These are phyloP conservation scores for Psilocybe azurescens DNA, from an alignment of 768 basidiomycete genomes.

Conservation along the genomic window DNA sequence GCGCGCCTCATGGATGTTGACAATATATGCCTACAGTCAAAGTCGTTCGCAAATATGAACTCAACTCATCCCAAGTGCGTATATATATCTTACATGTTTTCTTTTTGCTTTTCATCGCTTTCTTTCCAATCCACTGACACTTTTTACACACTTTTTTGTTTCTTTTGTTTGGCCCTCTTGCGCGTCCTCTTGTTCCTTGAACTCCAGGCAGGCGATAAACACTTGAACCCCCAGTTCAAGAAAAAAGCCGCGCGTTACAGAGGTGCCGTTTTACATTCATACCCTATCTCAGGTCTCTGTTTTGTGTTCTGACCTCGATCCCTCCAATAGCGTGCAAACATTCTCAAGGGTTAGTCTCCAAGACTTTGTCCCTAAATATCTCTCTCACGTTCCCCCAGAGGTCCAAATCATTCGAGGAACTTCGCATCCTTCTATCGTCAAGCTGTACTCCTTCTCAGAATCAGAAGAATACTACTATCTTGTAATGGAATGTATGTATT, in stretches of 20 bases:
- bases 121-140: slow-evolving; percentile 27
- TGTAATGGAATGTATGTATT: slow-evolving; percentile 82
- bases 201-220: slow-evolving; percentile 84
- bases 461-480: slow-evolving; percentile 94
- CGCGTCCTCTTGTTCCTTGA: slow-evolving; percentile 33
- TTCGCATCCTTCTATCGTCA: slow-evolving; percentile 91
- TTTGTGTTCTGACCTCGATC: slow-evolving; percentile 34
- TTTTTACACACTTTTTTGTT: slow-evolving; percentile 26
- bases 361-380: not conserved
- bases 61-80: slow-evolving; percentile 90
- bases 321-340: slow-evolving; percentile 84
- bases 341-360: slow-evolving; percentile 78
- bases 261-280: slow-evolving; percentile 67
- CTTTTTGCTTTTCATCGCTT: slow-evolving; percentile 27
- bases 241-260: slow-evolving; percentile 98
- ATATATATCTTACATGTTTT: slow-evolving; percentile 22
- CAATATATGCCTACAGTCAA: slow-evolving; percentile 63
- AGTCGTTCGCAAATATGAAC: slow-evolving; percentile 91
- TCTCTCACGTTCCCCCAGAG: slow-evolving; percentile 55
- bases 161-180: slow-evolving; percentile 23
- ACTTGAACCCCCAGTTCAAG: slow-evolving; percentile 93
- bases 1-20: slow-evolving; percentile 16
- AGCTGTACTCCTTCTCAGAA: slow-evolving; percentile 91
- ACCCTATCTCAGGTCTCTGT: slow-evolving; percentile 7
- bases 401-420: slow-evolving; percentile 99